Evolutionary conservation across 495 filamentous ascomycete species (phyloP).

Genomic region (Bacidia gigantensis): DNA sequence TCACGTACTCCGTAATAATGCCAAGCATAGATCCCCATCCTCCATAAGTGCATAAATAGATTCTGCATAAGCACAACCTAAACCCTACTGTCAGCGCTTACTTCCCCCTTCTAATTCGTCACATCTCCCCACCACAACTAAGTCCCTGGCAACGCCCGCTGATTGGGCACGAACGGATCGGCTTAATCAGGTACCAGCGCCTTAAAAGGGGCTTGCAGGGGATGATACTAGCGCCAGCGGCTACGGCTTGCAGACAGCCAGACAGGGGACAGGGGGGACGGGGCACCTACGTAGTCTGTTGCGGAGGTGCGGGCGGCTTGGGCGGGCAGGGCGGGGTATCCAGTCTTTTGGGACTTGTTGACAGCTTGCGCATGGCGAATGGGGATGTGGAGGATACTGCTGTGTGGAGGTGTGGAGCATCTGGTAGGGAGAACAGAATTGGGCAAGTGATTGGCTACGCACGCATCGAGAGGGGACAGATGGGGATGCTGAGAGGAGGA

Average conservation of each 20-base stretch:
- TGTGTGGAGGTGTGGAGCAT: too few species aligned
- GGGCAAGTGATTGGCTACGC: neutral
- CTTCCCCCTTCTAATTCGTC: neutral
- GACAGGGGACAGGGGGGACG: too few species aligned
- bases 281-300: too few species aligned
- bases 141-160: neutral
- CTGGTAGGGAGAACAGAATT: neutral
- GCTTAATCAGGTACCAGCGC: neutral
- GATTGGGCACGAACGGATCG: neutral
- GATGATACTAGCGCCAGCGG: neutral
- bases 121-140: neutral
- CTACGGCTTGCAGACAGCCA: too few species aligned
- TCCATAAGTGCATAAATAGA: neutral
- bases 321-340: neutral
- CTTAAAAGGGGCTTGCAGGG: too few species aligned
- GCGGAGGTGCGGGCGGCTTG: neutral
- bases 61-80: neutral
- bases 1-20: too few species aligned
- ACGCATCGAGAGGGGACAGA: neutral
- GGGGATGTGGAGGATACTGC: too few species aligned
- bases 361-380: too few species aligned
- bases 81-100: neutral
- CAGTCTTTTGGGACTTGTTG: neutral
- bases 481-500: neutral
- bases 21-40: neutral